phyloP scores from a whole-genome alignment of 2,329 filamentous ascomycete species.

The Alternaria brassicicola region DNA sequence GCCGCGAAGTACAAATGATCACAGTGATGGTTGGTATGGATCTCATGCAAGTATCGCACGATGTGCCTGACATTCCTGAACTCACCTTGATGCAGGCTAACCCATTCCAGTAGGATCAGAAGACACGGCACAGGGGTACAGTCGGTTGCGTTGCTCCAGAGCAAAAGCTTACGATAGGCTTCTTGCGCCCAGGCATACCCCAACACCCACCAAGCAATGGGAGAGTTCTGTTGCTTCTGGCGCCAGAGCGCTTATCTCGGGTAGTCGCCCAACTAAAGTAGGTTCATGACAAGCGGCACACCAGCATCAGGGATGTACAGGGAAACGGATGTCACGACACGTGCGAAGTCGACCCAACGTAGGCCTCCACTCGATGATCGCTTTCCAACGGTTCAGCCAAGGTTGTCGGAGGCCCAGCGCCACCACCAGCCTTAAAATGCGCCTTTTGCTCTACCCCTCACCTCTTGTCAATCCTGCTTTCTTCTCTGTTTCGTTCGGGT shows the following conservation, averaged over 20 bases:
- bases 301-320: not conserved
- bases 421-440: not conserved
- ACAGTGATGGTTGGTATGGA: constrained; percentile 1
- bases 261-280: constrained; percentile 2
- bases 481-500: not conserved
- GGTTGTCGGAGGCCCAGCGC: not conserved
- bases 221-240: not conserved
- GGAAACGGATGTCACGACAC: constrained; percentile 4
- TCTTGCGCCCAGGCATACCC: not conserved
- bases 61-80: not conserved
- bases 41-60: constrained; percentile 10
- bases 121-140: not conserved
- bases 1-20: not conserved
- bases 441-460: not conserved
- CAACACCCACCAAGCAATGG: not conserved
- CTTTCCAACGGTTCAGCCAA: not conserved
- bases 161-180: not conserved
- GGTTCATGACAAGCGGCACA: not conserved
- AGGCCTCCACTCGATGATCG: not conserved
- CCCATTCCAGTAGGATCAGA: constrained; percentile 1
- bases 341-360: not conserved
- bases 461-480: not conserved
- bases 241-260: not conserved
- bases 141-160: not conserved
- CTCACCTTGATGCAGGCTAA: not conserved